phyloP scores from a whole-genome alignment of 2,329 filamentous ascomycete species.

The Clarireedia sp. region DNA sequence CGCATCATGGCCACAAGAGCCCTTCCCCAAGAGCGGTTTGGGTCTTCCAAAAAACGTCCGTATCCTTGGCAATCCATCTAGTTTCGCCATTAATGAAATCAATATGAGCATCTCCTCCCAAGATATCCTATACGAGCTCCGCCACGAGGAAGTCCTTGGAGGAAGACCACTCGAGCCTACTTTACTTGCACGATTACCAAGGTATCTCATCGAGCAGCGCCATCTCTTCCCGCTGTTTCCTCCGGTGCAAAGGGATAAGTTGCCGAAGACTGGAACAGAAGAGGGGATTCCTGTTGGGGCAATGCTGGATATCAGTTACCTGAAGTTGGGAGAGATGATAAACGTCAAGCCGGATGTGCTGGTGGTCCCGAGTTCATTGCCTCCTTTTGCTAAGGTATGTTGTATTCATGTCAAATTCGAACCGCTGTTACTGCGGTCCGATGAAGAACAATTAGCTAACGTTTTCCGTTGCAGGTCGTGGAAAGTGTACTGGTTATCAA shows the following conservation, averaged over 20 bases:
- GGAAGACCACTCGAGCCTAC: conserved; percentile 41
- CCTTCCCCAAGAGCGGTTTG: conserved; percentile 61
- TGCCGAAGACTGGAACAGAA: conserved; percentile 56
- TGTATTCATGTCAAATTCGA: neutral
- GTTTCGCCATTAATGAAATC: conserved; percentile 78
- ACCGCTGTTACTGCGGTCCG: no score
- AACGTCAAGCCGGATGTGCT: conserved; percentile 79
- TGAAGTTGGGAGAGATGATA: conserved; percentile 87
- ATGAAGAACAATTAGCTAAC: neutral
- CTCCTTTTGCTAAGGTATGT: conserved; percentile 78
- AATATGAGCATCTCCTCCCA: conserved; percentile 75
- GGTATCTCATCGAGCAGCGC: conserved; percentile 78
- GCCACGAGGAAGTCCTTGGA: conserved; percentile 61
- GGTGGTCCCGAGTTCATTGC: conserved; percentile 72
- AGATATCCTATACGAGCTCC: conserved; percentile 75
- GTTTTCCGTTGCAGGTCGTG: conserved; percentile 55
- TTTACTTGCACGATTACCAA: conserved; percentile 54
- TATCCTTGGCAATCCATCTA: conserved; percentile 85
- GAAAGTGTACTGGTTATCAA: conserved; percentile 88
- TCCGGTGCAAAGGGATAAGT: conserved; percentile 57
- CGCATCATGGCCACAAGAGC: conserved; percentile 78
- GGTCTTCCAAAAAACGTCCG: conserved; percentile 69
- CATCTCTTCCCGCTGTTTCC: conserved; percentile 90
- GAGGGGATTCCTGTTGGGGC: conserved; percentile 61
- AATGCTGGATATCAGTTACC: conserved; percentile 72